Percentiles rank a stretch among this genome's conserved stretches.
Conservation (phyloP, 108 stramenopile species). For the Pseudonitzschia pungens region DNA sequence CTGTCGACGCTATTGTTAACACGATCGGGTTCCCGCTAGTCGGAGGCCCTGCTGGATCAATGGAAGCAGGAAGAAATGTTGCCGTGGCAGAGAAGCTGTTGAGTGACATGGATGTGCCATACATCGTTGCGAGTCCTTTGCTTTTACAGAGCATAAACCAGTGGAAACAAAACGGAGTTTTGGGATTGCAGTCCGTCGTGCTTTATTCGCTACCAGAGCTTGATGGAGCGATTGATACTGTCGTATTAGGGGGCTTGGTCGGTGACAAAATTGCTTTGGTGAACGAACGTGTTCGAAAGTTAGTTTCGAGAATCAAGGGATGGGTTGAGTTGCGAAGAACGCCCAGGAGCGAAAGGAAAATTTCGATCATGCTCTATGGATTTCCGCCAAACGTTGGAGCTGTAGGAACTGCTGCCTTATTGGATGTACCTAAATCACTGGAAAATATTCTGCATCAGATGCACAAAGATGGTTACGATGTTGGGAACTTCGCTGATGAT, state of each 20-base stretch:
- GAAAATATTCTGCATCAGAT: slow-evolving; percentile 55
- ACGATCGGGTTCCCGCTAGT: slow-evolving; percentile 88
- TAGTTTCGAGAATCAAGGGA: slow-evolving; percentile 50
- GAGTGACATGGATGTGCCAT: slow-evolving; percentile 70
- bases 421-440: slow-evolving; percentile 78
- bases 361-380: slow-evolving; percentile 78
- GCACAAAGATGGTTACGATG: slow-evolving; percentile 70
- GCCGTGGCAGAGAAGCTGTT: slow-evolving; percentile 72
- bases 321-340: slow-evolving; percentile 66
- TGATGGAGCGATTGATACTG: slow-evolving; percentile 87
- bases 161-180: slow-evolving; percentile 80
- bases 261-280: slow-evolving; percentile 84
- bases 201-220: slow-evolving; percentile 80
- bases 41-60: slow-evolving; percentile 83
- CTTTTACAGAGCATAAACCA: slow-evolving; percentile 69
- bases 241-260: slow-evolving; percentile 82
- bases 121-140: slow-evolving; percentile 75
- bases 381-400: slow-evolving; percentile 91
- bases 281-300: slow-evolving; percentile 77
- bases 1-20: slow-evolving; percentile 78
- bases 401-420: slow-evolving; percentile 83
- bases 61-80: slow-evolving; percentile 83
- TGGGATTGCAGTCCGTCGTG: slow-evolving; percentile 79
- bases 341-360: slow-evolving; percentile 46
- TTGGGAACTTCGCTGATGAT: slow-evolving; percentile 61